These are phyloP conservation scores for Beauveria rudraprayagi DNA, from an alignment of 2,329 filamentous ascomycete species.

Conservation along the genomic window DNA sequence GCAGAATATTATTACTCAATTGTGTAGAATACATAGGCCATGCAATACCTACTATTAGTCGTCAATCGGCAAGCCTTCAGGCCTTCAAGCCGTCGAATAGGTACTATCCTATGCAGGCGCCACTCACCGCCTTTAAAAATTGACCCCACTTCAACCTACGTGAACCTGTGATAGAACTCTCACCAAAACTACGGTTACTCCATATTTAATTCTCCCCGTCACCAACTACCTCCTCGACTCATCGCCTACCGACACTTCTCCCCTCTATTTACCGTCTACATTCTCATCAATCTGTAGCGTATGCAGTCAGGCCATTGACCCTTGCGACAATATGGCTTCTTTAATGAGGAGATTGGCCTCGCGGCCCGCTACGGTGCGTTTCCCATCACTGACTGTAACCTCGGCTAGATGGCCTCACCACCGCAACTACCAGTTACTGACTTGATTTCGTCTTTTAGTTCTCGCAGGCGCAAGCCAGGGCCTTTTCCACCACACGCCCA, in stretches of 20 bases:
- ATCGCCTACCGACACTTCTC: conserved; percentile 7
- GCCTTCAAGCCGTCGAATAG: too few species aligned
- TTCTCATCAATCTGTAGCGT: conserved; percentile 15
- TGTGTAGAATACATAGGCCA: too few species aligned
- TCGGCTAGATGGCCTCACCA: conserved; percentile 12
- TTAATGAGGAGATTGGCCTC: conserved; percentile 53
- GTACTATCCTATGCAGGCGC: too few species aligned
- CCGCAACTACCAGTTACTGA: background rate
- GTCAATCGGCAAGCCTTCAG: too few species aligned
- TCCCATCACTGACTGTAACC: conserved; percentile 14
- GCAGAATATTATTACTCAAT: background rate
- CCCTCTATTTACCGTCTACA: conserved; percentile 1
- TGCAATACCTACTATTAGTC: too few species aligned
- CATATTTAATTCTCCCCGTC: conserved; percentile 6
- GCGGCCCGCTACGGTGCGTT: conserved; percentile 49
- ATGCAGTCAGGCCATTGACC: conserved; percentile 25
- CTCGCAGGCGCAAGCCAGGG: conserved; percentile 46
- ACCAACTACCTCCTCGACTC: conserved; percentile 4
- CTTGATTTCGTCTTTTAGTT: background rate
- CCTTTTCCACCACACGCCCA: conserved; percentile 81
- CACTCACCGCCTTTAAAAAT: too few species aligned
- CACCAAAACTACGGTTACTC: too few species aligned
- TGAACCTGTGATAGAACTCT: too few species aligned
- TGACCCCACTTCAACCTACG: too few species aligned
- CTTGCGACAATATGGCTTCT: conserved; percentile 44